phyloP scores from a whole-genome alignment of 257 asterid genomes.

The Penstemon barbatus region DNA sequence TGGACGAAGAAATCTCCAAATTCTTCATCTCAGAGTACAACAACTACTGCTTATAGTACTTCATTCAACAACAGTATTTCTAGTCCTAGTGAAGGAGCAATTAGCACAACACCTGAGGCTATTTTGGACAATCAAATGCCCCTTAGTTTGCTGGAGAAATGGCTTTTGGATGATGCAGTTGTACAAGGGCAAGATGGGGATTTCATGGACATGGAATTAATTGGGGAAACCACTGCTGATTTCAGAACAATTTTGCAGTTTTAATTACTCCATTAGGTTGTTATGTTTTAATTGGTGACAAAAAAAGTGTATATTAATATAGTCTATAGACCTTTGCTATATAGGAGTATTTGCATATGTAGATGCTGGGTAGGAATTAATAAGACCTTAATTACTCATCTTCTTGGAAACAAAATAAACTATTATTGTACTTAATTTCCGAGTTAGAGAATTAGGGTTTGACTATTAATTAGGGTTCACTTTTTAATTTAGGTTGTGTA shows the following conservation, averaged over 20 bases:
- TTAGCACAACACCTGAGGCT: conserved; percentile 30
- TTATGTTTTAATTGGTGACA: too few relatives aligned
- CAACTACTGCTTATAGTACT: conserved; percentile 1
- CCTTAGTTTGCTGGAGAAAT: conserved; percentile 52
- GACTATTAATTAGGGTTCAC: too few relatives aligned
- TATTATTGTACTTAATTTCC: too few relatives aligned
- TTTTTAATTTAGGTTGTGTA: too few relatives aligned
- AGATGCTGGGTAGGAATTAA: too few relatives aligned
- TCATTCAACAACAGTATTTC: conserved; percentile 37
- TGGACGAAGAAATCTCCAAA: conserved; percentile 52
- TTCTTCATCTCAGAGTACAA: conserved; percentile 16
- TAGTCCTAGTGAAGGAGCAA: conserved; percentile 65
- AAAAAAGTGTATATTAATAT: too few relatives aligned
- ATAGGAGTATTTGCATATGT: too few relatives aligned
- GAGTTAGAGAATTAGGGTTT: too few relatives aligned
- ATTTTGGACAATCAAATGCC: conserved; percentile 43
- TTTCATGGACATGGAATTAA: conserved; percentile 49
- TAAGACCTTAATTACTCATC: too few relatives aligned
- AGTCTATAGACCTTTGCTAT: too few relatives aligned
- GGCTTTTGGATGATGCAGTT: conserved; percentile 56
- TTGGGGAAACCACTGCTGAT: conserved; percentile 62
- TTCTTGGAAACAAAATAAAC: too few relatives aligned
- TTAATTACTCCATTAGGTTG: not conserved
- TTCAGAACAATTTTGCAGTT: conserved; percentile 55
- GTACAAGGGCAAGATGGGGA: conserved; percentile 63